Evolutionary conservation across 352 stramenopile genomes (phyloP), one percentile per base, ranked within the genome.

Genomic region (Phytophthora constricta): DNA sequence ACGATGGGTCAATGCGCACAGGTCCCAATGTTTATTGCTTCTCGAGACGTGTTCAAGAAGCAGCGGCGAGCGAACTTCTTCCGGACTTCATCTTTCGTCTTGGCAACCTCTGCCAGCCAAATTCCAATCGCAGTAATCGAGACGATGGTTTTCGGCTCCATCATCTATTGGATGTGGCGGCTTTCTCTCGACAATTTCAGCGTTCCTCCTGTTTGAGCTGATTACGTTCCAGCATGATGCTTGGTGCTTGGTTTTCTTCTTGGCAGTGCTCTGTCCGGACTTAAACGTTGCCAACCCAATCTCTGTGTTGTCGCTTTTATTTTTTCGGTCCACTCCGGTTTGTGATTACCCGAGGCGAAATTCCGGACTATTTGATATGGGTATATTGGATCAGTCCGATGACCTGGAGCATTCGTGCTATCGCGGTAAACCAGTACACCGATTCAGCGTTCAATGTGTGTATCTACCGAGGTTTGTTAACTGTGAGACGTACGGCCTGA

Each of bases 161-260:
- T 96, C 45, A 65, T 96, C 8, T 97, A 97, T 60, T 97, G 84
- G 76, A 90, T 96, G 76, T 74, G 89, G n/a, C 50, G 90, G 90
- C 19, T 84, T 93, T 53, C 65, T 79, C 1, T 23, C 49, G 0
- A 22, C 68, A 17, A 60, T 49, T 4, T 57, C 59, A 17, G 50
- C 56, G 14, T 92, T 86, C 59, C 0, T 78, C 2, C 57, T 79
- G 11, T 92, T 90, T 61, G 19, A 85, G 10, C 5, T 77, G 13
- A 72, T 71, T 51, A 62, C 86, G 11, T 76, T 91, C 47, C 28
- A 74, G 88, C 9, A 68, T 90, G 43, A 66, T 58, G 43, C 85
- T 89, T 52, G 73, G 66, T 26, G 60, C 70, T 25, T 87, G 72
- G 25, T 84, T 92, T 88, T 37, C 61, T 55, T 82, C 17, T 13